Evolutionary conservation across 345 rosid genomes (phyloP), one percentile per base, ranked within the genome.

Genomic region (Atalantia buxifolia): DNA sequence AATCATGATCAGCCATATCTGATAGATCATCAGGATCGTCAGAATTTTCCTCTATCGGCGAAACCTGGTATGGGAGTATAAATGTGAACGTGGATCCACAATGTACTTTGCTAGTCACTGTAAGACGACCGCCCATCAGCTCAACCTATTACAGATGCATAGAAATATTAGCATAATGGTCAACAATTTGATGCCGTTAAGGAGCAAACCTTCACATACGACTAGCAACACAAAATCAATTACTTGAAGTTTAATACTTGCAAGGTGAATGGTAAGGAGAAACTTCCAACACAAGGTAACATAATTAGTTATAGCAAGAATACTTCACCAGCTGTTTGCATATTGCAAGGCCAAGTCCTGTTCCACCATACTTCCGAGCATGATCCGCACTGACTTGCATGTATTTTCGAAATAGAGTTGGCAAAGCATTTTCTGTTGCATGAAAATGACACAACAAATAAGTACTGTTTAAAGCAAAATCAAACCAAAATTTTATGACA

Each of bases 351-450:
- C 99, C 98, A 30, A 94, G 87, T 78, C 99, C 99, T 10, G 99
- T 96, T 72, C 99, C 98, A 27, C 99, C 97, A 76, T 96, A 96
- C 78, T 94, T 94, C n/a, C 97, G 90, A 24, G 98, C 95, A 86
- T 92, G 95, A 89, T 91, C 97, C 1, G 98, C 88, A 6, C 98
- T 88, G 62, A 89, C 99, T 94, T 94, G 99, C 98, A 94, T 94
- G 82, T 96, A 96, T 84, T 87, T 90, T 81, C 91, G 91, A 73
- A 96, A 94, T 28, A 94, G 80, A 74, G 91, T 88, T n/a, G 99
- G 98, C 63, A 92, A 63, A 42, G 95, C 97, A 68, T 90, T 91
- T 85, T 94, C 99, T 96, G 92, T 79, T 28, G 48, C 69, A 77
- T n/a, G 71, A 80, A 38, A 64, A 69, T n/a, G 74, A 80, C 68